phyloP scores from a whole-genome alignment of 257 asterid species.

The Solanum bulbocastanum region DNA sequence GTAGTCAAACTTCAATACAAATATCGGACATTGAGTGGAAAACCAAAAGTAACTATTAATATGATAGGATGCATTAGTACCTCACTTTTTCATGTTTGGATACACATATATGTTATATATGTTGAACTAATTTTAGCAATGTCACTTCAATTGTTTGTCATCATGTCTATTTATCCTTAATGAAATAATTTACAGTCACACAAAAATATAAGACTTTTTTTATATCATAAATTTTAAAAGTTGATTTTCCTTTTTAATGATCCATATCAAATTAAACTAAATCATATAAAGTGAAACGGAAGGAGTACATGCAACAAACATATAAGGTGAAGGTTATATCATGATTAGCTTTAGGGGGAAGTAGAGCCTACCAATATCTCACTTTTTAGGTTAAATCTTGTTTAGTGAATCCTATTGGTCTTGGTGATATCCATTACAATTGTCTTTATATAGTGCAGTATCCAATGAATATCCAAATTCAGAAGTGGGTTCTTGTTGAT shows the following conservation, averaged over 20 bases:
- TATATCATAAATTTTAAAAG: too few relatives aligned
- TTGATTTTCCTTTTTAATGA: too few relatives aligned
- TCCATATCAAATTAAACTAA: too few relatives aligned
- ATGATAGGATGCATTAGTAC: background rate
- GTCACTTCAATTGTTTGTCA: background rate
- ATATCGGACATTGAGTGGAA: too few relatives aligned
- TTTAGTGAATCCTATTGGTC: background rate
- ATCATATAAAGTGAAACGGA: too few relatives aligned
- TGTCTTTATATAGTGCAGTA: background rate
- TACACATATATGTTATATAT: background rate
- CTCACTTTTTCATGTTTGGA: background rate
- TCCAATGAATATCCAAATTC: background rate
- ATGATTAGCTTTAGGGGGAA: background rate
- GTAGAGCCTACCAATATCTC: background rate
- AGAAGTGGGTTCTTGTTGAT: background rate
- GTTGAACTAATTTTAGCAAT: background rate
- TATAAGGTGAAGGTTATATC: background rate
- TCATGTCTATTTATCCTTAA: too few relatives aligned
- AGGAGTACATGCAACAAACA: background rate
- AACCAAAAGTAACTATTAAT: too few relatives aligned
- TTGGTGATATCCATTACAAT: background rate
- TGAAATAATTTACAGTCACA: too few relatives aligned
- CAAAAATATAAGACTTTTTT: too few relatives aligned
- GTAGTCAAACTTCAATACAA: too few relatives aligned
- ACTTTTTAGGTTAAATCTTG: background rate